Evolutionary conservation across 768 basidiomycete genomes (phyloP).

Genomic region (Leccinum variicolor): DNA sequence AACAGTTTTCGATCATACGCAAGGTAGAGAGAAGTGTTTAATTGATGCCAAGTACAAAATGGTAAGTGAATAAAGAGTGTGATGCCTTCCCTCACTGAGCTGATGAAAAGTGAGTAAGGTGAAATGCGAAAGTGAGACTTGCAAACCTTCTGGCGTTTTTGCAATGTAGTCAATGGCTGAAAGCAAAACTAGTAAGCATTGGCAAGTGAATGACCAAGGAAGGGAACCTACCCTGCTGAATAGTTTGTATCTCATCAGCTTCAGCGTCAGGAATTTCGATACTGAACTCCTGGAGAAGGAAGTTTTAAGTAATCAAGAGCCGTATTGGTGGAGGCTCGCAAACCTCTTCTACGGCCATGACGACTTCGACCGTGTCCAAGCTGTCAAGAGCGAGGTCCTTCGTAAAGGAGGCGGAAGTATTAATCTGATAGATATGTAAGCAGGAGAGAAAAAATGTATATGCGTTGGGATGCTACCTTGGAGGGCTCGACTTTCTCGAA

Average conservation of each 20-base stretch:
- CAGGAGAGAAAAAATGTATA: slow-evolving; percentile 5
- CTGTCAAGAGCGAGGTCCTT: slow-evolving; percentile 72
- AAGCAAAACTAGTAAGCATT: slow-evolving; percentile 9
- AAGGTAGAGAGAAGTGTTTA: slow-evolving; percentile 7
- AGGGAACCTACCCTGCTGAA: slow-evolving; percentile 74
- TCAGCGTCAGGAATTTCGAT: slow-evolving; percentile 98
- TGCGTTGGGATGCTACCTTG: slow-evolving; percentile 21
- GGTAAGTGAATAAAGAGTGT: slow-evolving; percentile 5
- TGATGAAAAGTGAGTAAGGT: slow-evolving; percentile 25
- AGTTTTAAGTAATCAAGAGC: neutral
- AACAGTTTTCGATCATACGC: neutral
- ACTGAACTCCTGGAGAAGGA: slow-evolving; percentile 71
- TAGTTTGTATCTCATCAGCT: slow-evolving; percentile 90
- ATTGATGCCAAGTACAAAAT: slow-evolving; percentile 21
- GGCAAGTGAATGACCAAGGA: neutral
- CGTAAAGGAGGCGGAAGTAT: slow-evolving; percentile 49
- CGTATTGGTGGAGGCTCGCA: slow-evolving; percentile 2
- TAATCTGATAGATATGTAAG: slow-evolving; percentile 50
- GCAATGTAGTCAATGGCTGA: slow-evolving; percentile 92
- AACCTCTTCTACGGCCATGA: slow-evolving; percentile 98
- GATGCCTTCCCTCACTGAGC: slow-evolving; percentile 41
- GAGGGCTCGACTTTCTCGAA: slow-evolving; percentile 28
- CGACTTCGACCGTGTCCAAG: slow-evolving; percentile 94
- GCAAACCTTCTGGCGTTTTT: slow-evolving; percentile 84
- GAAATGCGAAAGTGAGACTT: slow-evolving; percentile 3